Evolutionary conservation across 2,329 filamentous ascomycete species (phyloP).

Genomic region (Didymella pomorum): DNA sequence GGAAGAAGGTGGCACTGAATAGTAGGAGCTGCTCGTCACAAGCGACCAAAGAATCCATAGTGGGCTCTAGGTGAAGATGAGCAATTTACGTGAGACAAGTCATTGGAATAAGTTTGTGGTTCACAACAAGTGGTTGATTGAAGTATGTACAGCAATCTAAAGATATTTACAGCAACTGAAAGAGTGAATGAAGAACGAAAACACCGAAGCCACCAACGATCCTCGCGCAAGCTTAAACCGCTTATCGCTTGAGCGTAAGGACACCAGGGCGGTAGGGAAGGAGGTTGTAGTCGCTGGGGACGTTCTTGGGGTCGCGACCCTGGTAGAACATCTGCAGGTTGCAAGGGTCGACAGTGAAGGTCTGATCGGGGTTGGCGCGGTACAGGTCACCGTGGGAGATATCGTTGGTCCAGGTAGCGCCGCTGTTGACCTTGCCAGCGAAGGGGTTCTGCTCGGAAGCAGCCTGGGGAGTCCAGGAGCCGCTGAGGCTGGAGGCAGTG

Average conservation of each 20-base stretch:
- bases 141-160: slow-evolving; percentile 3
- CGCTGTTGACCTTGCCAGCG: slow-evolving; percentile 72
- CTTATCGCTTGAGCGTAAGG: slow-evolving; percentile 56
- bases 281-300: slow-evolving; percentile 55
- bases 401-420: slow-evolving; percentile 70
- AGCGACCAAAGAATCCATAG: no score
- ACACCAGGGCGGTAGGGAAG: slow-evolving; percentile 65
- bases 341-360: slow-evolving; percentile 68
- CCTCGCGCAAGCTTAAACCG: background rate
- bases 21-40: no score
- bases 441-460: slow-evolving; percentile 66
- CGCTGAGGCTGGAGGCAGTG: slow-evolving; percentile 65
- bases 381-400: slow-evolving; percentile 72
- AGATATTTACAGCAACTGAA: slow-evolving; percentile 1
- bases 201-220: background rate
- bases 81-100: no score
- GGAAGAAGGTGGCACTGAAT: no score
- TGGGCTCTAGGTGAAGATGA: no score
- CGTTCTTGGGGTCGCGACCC: slow-evolving; percentile 57
- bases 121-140: background rate
- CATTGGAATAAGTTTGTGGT: background rate
- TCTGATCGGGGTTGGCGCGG: slow-evolving; percentile 66
- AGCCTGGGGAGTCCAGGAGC: slow-evolving; percentile 67
- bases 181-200: background rate
- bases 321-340: slow-evolving; percentile 72